Evolutionary conservation across 1,284 basidiomycete species (phyloP), one percentile per base, ranked within the genome.

Genomic region (Golubevia sp.): DNA sequence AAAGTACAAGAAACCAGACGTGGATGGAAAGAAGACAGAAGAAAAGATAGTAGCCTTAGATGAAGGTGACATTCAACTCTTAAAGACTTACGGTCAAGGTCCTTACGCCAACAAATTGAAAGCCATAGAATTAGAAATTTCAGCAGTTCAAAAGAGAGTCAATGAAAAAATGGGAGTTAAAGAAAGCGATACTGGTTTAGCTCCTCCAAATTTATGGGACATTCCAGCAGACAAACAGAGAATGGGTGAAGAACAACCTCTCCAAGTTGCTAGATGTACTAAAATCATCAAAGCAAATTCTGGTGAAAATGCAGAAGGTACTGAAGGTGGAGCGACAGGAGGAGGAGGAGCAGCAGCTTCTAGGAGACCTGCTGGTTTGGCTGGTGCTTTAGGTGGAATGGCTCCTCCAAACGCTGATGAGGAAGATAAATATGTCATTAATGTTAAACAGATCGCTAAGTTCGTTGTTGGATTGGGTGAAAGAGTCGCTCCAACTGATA

Each of bases 391-490:
- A 57, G 49, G 34, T 59, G 34, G 70, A 60, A 24, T 69, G 67
- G 27, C 53, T 74, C 2, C 71, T 71, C 93, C 92, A 74, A 91
- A 91, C 58, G 93, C 93, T 2, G 94, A 97, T 81, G 96, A 98
- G 83, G 95, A 84, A 67, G 83, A 98, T 86, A 95, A 97, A 86
- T 99, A 99, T 85, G 93, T 99, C 75, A 99, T 99, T 86, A 97
- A 97, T 84, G 95, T 99, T 85, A 97, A 98, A 86, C 97, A 99
- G 86, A 97, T 99, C 78, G 97, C 97, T 27, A 99, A 99, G 86
- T 99, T 98, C 83, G 97, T 99, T 15, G 97, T 99, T 48, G 95
- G 94, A 7, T 87, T 99, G 13, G 95, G 95, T 23, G 97, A 99
- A 73, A 90, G 93, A 59, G 93, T 99, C 1, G 93, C 97, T 25